Percentiles rank a stretch among this genome's conserved stretches.
phyloP scores from a whole-genome alignment of 495 filamentous ascomycete genomes.

The Penicillium pulvis region DNA sequence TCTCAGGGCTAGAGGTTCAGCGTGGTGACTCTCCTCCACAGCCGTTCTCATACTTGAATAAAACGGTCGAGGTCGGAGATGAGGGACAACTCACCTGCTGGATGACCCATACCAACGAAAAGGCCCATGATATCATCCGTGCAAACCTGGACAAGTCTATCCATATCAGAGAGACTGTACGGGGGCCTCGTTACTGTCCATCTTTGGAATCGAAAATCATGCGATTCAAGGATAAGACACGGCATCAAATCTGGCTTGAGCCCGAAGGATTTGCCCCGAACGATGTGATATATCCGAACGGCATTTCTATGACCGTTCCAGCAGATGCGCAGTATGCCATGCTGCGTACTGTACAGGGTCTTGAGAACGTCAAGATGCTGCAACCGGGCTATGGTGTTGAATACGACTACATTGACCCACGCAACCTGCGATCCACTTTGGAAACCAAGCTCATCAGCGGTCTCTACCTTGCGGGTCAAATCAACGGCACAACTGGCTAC shows the following conservation, averaged over 20 bases:
- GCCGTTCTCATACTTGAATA: constrained; percentile 91
- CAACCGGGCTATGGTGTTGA: constrained; percentile 97
- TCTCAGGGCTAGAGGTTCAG: constrained; percentile 67
- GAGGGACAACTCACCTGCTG: constrained; percentile 75
- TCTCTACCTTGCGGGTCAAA: constrained; percentile 92
- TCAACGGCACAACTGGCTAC: constrained; percentile 98
- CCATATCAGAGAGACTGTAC: constrained; percentile 94
- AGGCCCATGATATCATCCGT: constrained; percentile 80
- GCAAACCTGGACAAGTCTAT: constrained; percentile 89
- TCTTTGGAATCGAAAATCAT: constrained; percentile 95
- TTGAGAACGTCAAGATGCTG: constrained; percentile 90
- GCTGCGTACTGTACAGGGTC: constrained; percentile 78
- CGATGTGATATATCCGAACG: constrained; percentile 93
- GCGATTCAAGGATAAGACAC: constrained; percentile 74
- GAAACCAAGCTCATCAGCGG: constrained; percentile 92
- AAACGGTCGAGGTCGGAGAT: constrained; percentile 69
- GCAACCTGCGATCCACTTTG: constrained; percentile 79
- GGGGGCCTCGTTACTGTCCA: constrained; percentile 92
- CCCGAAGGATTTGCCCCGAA: constrained; percentile 88
- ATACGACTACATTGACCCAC: constrained; percentile 97
- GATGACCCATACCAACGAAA: constrained; percentile 80
- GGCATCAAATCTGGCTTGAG: constrained; percentile 92
- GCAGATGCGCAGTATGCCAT: constrained; percentile 81
- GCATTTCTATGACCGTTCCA: constrained; percentile 94
- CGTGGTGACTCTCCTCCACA: constrained; percentile 80